These are phyloP conservation scores for Halteria grandinella DNA, from an alignment of 73 alveolate genomes.

Conservation along the genomic window DNA sequence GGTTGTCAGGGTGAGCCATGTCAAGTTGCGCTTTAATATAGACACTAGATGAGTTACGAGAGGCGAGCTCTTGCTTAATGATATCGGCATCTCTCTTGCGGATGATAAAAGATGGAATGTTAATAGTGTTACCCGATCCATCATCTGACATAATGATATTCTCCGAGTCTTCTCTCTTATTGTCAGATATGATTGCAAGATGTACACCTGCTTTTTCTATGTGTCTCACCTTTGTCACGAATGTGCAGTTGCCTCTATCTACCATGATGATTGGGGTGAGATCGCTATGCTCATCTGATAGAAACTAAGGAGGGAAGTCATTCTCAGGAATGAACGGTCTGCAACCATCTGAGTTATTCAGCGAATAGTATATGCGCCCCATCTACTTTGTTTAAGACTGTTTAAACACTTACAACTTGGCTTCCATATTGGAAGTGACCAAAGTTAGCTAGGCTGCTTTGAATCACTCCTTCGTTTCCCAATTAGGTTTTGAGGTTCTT, in stretches of 20 bases:
- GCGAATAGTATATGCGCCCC: slow-evolving; percentile 41
- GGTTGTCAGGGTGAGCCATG: slow-evolving; percentile 55
- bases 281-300: slow-evolving; percentile 44
- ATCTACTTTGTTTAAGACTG: no score
- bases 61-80: slow-evolving; percentile 54
- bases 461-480: slow-evolving; percentile 19
- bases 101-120: slow-evolving; percentile 74
- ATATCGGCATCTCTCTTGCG: slow-evolving; percentile 65
- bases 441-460: slow-evolving; percentile 22
- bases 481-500: slow-evolving; percentile 5
- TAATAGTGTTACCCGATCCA: slow-evolving; percentile 77
- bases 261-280: slow-evolving; percentile 30
- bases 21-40: slow-evolving; percentile 43
- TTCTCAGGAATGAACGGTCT: not conserved
- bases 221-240: slow-evolving; percentile 19
- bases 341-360: slow-evolving; percentile 18
- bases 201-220: slow-evolving; percentile 38
- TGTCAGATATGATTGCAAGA: slow-evolving; percentile 34
- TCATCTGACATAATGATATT: slow-evolving; percentile 79
- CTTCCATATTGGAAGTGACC: slow-evolving; percentile 38
- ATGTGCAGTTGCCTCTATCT: slow-evolving; percentile 48
- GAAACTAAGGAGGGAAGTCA: slow-evolving; percentile 8
- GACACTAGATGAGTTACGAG: slow-evolving; percentile 28
- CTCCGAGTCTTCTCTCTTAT: slow-evolving; percentile 58
- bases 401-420: no score